Evolutionary conservation across 192 early-diverging fungal genomes (phyloP), one percentile per base, ranked within the genome.

Genomic region (Coemansia sp.): DNA sequence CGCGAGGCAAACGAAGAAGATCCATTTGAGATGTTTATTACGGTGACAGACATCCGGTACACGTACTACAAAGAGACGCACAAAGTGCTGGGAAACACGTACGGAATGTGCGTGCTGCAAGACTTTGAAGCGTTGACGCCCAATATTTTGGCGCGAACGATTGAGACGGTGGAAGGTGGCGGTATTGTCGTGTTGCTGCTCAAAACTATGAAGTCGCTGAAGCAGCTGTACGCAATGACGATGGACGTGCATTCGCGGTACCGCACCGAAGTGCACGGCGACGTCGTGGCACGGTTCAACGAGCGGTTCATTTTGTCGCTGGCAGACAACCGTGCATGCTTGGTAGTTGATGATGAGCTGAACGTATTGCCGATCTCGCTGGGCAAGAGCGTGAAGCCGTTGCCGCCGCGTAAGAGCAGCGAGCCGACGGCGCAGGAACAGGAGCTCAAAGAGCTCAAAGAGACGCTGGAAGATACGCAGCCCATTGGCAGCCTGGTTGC

Each of bases 21-120:
- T 75, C 97, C 97, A n/a, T 99, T 99, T 57, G 97, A 99, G 76
- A 87, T 99, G 55, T 99, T 99, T 71, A 87, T 99, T 21, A 86
- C 94, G 3, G 89, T 93, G 49, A 97, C 97, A 25, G 87, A 94
- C 69, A 98, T 99, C 70, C 87, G 95, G 61, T 99, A 99, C 83
- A 92, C 94, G 24, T 99, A 97, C 88, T 99, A 99, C 87, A 99
- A 99, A 75, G 97, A 99, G 73, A 94, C 95, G 19, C 90, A 97
- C 65, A 99, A 96, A 73, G 93, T 99, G 65, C 85, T 99, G 58
- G 97, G 97, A 68, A 93, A 94, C 72, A 99, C 97, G 22, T 99
- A 90, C 65, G 97, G 97, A 5, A 99, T 99, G 97, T 97, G 95
- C 61, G 89, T 99, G 25, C 79, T 99, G 55, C 91, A 94, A 86